A percentile compares a stretch with the other conserved stretches of the same genome.
Evolutionary conservation across 164 flowering plant species (phyloP).

Genomic region (Platanus orientalis): DNA sequence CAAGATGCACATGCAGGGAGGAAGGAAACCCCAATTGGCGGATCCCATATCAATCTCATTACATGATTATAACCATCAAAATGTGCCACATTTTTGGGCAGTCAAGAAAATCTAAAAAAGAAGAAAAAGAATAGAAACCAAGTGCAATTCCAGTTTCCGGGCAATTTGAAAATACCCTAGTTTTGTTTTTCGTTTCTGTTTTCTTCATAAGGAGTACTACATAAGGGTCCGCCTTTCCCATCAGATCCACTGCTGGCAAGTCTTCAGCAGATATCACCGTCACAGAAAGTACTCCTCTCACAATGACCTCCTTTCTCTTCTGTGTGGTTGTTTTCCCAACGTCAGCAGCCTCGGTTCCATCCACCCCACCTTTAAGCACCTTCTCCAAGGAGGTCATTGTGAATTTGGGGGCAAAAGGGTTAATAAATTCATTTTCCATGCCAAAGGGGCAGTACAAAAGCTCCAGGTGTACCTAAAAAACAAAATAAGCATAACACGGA

Average conservation of each 20-base stretch:
- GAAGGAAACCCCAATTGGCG: not conserved
- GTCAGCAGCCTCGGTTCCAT: conserved; percentile 46
- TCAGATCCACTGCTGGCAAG: conserved; percentile 68
- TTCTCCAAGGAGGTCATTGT: conserved; percentile 89
- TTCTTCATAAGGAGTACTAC: conserved; percentile 80
- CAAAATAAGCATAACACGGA: conserved; percentile 2
- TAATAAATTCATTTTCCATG: conserved; percentile 56
- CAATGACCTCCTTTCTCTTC: conserved; percentile 66
- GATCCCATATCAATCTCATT: too few relatives aligned
- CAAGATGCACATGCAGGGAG: not conserved
- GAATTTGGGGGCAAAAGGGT: conserved; percentile 59
- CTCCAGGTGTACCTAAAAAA: conserved; percentile 86
- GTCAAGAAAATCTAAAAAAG: not conserved
- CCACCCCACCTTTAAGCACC: conserved; percentile 68
- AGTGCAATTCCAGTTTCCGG: not conserved
- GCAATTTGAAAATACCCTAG: conserved; percentile 54
- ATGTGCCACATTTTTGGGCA: too few relatives aligned
- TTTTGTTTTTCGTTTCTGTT: conserved; percentile 61
- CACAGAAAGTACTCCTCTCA: conserved; percentile 91
- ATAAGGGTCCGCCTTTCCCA: conserved; percentile 95
- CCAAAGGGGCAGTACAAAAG: conserved; percentile 77
- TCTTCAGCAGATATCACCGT: conserved; percentile 92
- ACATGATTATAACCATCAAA: too few relatives aligned
- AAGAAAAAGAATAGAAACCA: not conserved
- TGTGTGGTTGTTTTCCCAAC: conserved; percentile 24